phyloP scores from a whole-genome alignment of 2,329 filamentous ascomycete species.

The Fusarium neocosmosporiellum region DNA sequence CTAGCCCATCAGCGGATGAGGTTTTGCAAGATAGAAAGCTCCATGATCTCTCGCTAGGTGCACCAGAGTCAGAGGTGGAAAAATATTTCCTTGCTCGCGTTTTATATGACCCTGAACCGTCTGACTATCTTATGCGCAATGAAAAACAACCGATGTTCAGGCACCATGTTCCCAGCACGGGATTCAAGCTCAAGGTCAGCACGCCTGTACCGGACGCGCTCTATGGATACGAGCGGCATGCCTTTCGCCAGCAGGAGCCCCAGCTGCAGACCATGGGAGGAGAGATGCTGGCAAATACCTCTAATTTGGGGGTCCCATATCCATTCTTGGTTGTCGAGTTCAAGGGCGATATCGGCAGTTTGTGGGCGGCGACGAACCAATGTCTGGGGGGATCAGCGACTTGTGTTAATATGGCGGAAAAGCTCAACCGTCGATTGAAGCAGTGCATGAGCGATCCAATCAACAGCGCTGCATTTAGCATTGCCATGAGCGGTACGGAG shows the following conservation, averaged over 20 bases:
- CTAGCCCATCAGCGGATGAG: not conserved
- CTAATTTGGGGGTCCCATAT: not conserved
- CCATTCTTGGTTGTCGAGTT: constrained; percentile 31
- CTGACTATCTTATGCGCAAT: not conserved
- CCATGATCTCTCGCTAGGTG: not conserved
- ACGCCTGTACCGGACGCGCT: constrained; percentile 14
- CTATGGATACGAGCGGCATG: constrained; percentile 7
- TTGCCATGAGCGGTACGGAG: constrained; percentile 31
- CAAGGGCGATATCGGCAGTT: constrained; percentile 42
- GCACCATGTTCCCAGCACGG: not conserved
- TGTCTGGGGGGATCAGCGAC: constrained; percentile 48
- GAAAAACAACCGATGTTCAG: not conserved
- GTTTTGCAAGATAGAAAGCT: not conserved
- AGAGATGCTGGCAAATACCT: not conserved
- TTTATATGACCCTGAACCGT: not conserved
- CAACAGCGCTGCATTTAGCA: constrained; percentile 17
- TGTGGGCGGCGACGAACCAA: constrained; percentile 52
- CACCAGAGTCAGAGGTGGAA: not conserved
- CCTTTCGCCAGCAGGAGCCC: constrained; percentile 3
- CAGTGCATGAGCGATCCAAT: constrained; percentile 41
- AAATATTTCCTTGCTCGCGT: not conserved
- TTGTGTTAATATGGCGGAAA: constrained; percentile 47
- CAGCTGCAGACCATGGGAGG: not conserved
- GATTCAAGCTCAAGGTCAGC: constrained; percentile 2
- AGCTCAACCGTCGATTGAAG: constrained; percentile 41